Conservation (phyloP, 208 protist genomes). For the Wallacemonas sp. region DNA sequence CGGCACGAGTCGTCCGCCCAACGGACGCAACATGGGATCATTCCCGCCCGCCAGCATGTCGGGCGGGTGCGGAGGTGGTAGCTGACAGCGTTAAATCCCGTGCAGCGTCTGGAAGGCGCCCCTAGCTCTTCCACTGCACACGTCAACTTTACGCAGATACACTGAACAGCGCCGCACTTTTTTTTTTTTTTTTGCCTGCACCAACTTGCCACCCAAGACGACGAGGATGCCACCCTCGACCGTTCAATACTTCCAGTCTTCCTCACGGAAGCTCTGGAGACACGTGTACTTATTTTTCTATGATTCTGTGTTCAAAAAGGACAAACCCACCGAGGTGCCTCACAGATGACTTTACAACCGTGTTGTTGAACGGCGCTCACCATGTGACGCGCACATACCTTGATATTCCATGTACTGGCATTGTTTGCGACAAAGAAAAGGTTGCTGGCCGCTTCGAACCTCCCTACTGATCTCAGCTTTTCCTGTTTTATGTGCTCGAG, state of each 20-base stretch:
- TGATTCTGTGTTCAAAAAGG: conserved; percentile 33
- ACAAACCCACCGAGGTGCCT: conserved; percentile 36
- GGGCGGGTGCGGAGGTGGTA: conserved; percentile 12
- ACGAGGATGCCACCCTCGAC: neutral
- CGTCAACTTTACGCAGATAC: neutral
- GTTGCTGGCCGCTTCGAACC: no score
- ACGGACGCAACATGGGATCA: conserved; percentile 11
- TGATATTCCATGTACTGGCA: no score
- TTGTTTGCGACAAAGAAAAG: no score
- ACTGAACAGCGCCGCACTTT: neutral
- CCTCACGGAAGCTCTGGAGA: neutral
- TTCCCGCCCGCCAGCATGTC: conserved; percentile 4
- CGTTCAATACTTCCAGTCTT: neutral
- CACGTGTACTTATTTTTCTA: conserved; percentile 25
- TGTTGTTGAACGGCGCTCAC: conserved; percentile 7
- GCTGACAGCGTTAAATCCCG: conserved; percentile 16
- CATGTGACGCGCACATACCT: conserved; percentile 6
- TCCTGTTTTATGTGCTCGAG: no score
- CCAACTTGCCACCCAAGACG: neutral
- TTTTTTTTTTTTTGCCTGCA: no score
- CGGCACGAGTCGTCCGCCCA: neutral
- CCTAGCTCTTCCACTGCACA: neutral
- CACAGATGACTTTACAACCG: conserved; percentile 47
- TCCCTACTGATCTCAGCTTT: no score
- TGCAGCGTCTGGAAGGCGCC: neutral